Percentiles rank a stretch among this genome's conserved stretches.
Conservation (phyloP, 495 filamentous ascomycete species). For the Tuber brumale region DNA sequence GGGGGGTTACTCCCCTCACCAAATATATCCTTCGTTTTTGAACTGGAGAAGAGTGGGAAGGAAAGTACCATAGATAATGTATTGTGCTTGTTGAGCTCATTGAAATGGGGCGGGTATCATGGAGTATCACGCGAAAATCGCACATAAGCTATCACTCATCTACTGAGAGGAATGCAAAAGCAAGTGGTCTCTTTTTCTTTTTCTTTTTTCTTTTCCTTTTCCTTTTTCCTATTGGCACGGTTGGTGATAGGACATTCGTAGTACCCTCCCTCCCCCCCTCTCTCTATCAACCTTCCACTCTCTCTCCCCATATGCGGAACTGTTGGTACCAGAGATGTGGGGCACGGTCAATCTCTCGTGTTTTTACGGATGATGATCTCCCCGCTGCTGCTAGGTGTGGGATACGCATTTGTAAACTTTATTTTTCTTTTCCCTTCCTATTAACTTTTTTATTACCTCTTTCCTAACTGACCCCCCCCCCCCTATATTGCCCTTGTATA, state of each 20-base stretch:
- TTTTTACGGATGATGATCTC: constrained; percentile 37
- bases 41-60: neutral
- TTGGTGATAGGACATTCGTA: neutral
- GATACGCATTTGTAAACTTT: constrained; percentile 22
- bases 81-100: neutral
- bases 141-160: neutral
- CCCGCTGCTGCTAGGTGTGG: constrained; percentile 20
- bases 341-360: constrained; percentile 37
- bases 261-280: neutral
- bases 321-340: constrained; percentile 36
- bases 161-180: neutral
- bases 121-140: neutral
- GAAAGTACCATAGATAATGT: neutral
- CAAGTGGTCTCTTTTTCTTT: neutral
- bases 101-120: neutral
- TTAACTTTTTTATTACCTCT: neutral
- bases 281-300: neutral
- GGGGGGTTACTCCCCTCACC: neutral
- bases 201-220: neutral
- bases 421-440: constrained; percentile 8
- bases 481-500: constrained; percentile 10
- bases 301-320: neutral
- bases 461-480: neutral
- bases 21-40: neutral
- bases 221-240: neutral